These are phyloP conservation scores for Russula compacta DNA, from an alignment of 768 basidiomycete genomes.

Conservation along the genomic window DNA sequence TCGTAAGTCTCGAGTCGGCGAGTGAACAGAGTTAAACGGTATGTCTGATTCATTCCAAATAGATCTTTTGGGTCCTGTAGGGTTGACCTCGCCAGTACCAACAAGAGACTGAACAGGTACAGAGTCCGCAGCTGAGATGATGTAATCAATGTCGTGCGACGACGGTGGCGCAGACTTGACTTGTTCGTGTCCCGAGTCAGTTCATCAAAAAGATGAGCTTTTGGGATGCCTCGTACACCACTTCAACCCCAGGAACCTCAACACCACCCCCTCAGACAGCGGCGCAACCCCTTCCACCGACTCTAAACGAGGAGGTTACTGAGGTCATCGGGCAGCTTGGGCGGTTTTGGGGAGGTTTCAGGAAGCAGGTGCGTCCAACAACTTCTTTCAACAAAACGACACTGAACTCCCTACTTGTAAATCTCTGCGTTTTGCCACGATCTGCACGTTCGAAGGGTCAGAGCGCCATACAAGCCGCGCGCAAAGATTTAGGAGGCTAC, in stretches of 20 bases:
- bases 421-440: not conserved
- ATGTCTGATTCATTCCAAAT: no score
- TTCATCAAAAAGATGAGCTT: conserved; percentile 20
- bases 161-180: no score
- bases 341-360: conserved; percentile 85
- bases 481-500: conserved; percentile 62
- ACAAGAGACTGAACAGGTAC: no score
- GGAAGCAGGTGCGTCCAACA: conserved; percentile 59
- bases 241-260: conserved; percentile 1
- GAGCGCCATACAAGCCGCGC: conserved; percentile 53
- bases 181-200: no score
- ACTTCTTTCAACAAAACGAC: not conserved
- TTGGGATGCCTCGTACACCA: conserved; percentile 10
- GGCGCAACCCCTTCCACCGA: conserved; percentile 41
- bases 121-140: no score
- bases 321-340: conserved; percentile 85
- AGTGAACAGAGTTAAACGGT: no score
- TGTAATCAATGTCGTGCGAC: no score
- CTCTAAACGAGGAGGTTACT: conserved; percentile 77
- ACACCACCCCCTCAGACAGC: conserved; percentile 21
- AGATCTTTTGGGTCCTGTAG: no score
- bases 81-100: no score
- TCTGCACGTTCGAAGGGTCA: conserved; percentile 44
- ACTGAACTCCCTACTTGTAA: not conserved
- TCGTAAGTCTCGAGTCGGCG: no score